These are phyloP conservation scores for Eucalyptus marginata DNA, from an alignment of 345 rosid genomes.

Conservation along the genomic window DNA sequence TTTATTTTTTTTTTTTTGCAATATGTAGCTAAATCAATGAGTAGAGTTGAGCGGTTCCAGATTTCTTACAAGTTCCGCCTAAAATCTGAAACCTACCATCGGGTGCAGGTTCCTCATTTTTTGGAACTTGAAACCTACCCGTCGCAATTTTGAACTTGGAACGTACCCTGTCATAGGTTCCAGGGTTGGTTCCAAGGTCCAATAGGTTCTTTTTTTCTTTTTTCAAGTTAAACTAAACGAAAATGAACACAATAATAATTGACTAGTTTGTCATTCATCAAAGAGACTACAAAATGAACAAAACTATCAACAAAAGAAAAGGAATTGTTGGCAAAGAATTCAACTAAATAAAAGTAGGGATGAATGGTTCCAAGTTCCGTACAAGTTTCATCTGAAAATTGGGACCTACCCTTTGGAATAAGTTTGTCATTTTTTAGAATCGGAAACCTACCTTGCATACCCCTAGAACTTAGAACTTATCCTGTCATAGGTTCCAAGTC, in stretches of 20 bases:
- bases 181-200: rapidly evolving
- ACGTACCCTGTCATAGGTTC: rapidly evolving
- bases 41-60: rapidly evolving
- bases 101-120: rapidly evolving
- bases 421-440: too few species aligned
- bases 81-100: rapidly evolving
- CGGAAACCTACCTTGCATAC: rapidly evolving
- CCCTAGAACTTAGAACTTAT: too few species aligned
- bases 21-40: too few species aligned
- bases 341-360: too few species aligned
- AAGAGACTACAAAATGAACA: too few species aligned
- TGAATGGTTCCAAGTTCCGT: rapidly evolving
- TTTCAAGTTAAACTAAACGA: too few species aligned
- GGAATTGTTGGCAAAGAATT: too few species aligned
- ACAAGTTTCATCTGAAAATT: rapidly evolving
- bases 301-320: too few species aligned
- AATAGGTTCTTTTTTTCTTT: rapidly evolving
- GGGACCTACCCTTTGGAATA: rapidly evolving
- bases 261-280: too few species aligned
- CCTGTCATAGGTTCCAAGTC: rapidly evolving
- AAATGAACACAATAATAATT: too few species aligned
- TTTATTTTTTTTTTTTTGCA: not conserved
- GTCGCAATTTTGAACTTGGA: rapidly evolving
- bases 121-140: rapidly evolving
- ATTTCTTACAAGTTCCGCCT: rapidly evolving